phyloP scores from a whole-genome alignment of 176 grass and related monocot species.

The Oryza glaberrima region DNA sequence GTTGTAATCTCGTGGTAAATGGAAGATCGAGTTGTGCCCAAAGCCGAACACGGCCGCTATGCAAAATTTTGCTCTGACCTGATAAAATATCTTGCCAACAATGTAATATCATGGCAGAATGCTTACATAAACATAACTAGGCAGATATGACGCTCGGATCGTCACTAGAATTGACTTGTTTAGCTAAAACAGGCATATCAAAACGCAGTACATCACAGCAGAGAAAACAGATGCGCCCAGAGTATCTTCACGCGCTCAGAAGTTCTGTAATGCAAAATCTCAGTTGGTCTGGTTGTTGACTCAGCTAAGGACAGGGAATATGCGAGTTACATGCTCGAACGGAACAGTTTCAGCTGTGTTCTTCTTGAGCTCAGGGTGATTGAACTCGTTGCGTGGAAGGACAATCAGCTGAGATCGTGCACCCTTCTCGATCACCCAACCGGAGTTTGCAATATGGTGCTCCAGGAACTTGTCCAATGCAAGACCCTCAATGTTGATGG shows the following conservation, averaged over 20 bases:
- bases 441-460: constrained; percentile 74
- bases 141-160: neutral
- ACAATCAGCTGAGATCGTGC: constrained; percentile 69
- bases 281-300: constrained; percentile 27
- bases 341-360: constrained; percentile 70
- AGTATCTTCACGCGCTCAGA: constrained; percentile 37
- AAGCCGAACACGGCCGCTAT: neutral
- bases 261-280: constrained; percentile 4
- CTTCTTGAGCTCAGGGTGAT: constrained; percentile 97
- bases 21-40: neutral
- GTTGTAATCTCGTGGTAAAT: neutral
- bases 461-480: constrained; percentile 93
- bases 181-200: constrained; percentile 10
- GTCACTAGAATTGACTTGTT: neutral
- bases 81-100: neutral
- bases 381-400: constrained; percentile 80
- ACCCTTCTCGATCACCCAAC: constrained; percentile 81
- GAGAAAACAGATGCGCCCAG: constrained; percentile 4
- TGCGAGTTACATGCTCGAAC: constrained; percentile 83
- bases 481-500: constrained; percentile 94
- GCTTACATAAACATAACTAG: neutral
- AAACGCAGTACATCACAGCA: neutral
- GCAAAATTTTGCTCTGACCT: neutral
- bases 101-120: neutral
- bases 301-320: constrained; percentile 88